Percentiles rank a stretch among this genome's conserved stretches.
Conservation (phyloP, 176 grass and related monocot species). For the Oryza coarctata region DNA sequence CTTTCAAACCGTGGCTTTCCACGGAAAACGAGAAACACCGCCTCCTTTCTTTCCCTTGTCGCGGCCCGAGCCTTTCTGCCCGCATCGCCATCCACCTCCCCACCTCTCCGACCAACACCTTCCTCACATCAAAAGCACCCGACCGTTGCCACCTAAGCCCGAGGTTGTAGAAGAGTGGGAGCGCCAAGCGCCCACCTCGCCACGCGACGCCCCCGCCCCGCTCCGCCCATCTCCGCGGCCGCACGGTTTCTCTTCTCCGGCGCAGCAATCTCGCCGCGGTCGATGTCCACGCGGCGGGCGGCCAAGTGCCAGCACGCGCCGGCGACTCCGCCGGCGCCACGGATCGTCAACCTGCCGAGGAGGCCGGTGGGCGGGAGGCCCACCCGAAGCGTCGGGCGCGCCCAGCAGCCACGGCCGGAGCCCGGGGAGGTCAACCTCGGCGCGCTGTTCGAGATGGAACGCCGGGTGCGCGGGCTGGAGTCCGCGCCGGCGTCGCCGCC, state of each 20-base stretch:
- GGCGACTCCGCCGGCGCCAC: constrained; percentile 34
- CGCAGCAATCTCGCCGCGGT: not conserved
- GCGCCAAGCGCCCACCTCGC: not conserved
- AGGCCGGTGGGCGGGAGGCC: constrained; percentile 29
- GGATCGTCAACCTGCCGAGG: constrained; percentile 59
- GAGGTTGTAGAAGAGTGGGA: not conserved
- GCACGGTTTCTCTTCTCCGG: not conserved
- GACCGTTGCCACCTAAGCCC: constrained; percentile 53
- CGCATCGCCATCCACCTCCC: constrained; percentile 30
- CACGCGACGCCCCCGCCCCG: not conserved
- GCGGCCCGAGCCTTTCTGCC: constrained; percentile 21
- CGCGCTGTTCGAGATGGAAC: constrained; percentile 68
- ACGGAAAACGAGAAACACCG: constrained; percentile 57
- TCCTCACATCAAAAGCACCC: constrained; percentile 45
- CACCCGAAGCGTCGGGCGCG: constrained; percentile 3
- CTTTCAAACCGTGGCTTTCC: constrained; percentile 68
- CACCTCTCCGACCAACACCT: constrained; percentile 48
- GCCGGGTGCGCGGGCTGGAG: constrained; percentile 49
- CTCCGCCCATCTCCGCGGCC: constrained; percentile 9
- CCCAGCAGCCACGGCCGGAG: constrained; percentile 4
- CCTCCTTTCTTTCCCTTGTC: constrained; percentile 20
- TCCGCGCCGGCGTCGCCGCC: constrained; percentile 48
- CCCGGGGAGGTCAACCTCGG: constrained; percentile 43
- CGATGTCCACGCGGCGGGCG: constrained; percentile 54
- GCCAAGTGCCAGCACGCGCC: constrained; percentile 48